Conservation (phyloP, 2,329 filamentous ascomycete genomes). For the Trichophyton rubrum region DNA sequence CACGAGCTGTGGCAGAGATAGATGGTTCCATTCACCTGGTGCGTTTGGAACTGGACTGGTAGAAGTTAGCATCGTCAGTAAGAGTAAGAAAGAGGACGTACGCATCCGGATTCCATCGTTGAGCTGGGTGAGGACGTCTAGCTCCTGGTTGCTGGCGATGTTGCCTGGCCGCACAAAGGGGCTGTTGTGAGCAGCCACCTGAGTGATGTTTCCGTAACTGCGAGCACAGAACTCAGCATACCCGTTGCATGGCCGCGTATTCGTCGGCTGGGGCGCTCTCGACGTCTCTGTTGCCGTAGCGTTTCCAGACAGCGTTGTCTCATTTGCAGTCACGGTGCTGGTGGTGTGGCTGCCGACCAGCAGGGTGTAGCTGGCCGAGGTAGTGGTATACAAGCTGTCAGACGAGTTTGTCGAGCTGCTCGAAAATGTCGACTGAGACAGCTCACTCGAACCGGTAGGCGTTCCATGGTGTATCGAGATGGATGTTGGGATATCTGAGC, state of each 20-base stretch:
- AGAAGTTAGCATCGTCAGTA: not conserved
- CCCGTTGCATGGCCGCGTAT: constrained; percentile 70
- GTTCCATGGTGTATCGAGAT: constrained; percentile 1
- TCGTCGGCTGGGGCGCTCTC: constrained; percentile 41
- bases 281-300: constrained; percentile 37
- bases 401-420: constrained; percentile 15
- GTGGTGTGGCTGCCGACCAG: constrained; percentile 27
- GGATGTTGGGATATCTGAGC: constrained; percentile 9
- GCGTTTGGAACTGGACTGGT: constrained; percentile 47
- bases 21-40: constrained; percentile 43
- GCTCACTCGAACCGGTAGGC: constrained; percentile 14
- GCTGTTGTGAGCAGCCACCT: constrained; percentile 68
- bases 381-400: constrained; percentile 19
- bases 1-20: constrained; percentile 82
- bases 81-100: constrained; percentile 21
- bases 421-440: constrained; percentile 17
- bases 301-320: constrained; percentile 37
- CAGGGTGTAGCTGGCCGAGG: constrained; percentile 28
- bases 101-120: constrained; percentile 56
- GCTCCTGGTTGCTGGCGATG: constrained; percentile 61
- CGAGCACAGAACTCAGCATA: constrained; percentile 63
- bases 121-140: constrained; percentile 56
- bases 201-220: constrained; percentile 69
- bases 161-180: constrained; percentile 61
- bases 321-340: constrained; percentile 15